A percentile compares a stretch with the other conserved stretches of the same genome.
Evolutionary conservation across 768 basidiomycete genomes (phyloP).

Genomic region (Plicaturopsis crispa): DNA sequence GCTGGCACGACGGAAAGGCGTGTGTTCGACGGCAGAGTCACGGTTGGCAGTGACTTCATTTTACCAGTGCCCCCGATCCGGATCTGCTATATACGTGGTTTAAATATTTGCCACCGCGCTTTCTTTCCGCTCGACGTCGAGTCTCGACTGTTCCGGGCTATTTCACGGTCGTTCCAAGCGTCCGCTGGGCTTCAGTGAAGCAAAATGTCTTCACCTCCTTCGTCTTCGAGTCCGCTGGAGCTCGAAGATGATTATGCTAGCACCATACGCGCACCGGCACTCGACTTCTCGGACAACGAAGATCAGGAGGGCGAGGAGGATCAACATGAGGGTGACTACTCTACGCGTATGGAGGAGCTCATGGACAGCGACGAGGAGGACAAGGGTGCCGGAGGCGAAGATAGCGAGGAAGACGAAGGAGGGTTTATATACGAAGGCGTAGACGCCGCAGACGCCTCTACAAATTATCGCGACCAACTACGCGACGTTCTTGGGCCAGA

Average conservation of each 20-base stretch:
- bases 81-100: too few species aligned
- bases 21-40: too few species aligned
- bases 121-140: too few species aligned
- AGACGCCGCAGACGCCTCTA: slow-evolving; percentile 43
- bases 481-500: slow-evolving; percentile 68
- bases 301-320: slow-evolving; percentile 36
- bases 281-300: slow-evolving; percentile 30
- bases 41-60: too few species aligned
- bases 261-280: slow-evolving; percentile 15
- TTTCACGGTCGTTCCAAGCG: too few species aligned
- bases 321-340: slow-evolving; percentile 47
- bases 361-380: slow-evolving; percentile 38
- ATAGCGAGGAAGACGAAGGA: slow-evolving; percentile 47
- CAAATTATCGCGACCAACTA: slow-evolving; percentile 60
- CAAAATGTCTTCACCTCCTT: too few species aligned
- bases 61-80: too few species aligned
- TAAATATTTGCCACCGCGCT: too few species aligned
- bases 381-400: slow-evolving; percentile 22
- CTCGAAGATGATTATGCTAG: slow-evolving; percentile 15
- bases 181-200: too few species aligned
- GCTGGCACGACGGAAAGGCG: too few species aligned
- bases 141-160: too few species aligned
- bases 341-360: slow-evolving; percentile 62
- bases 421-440: slow-evolving; percentile 69
- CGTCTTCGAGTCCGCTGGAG: too few species aligned